These are phyloP conservation scores for Physcomitrellopsis africana DNA, from an alignment of 225 moss, liverwort and hornwort genomes.

Conservation along the genomic window DNA sequence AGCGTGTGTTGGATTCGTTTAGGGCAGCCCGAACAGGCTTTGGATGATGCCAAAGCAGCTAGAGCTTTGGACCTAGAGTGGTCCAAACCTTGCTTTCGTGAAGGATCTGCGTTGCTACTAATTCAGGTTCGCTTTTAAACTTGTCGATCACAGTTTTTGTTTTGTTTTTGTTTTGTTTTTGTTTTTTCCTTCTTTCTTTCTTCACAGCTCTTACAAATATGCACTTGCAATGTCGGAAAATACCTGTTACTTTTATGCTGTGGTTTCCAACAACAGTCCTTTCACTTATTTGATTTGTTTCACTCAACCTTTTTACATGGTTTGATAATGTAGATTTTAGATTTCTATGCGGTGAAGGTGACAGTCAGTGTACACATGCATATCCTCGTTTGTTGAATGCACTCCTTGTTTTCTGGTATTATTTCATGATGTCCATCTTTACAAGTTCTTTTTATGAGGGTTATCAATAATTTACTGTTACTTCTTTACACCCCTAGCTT, in stretches of 20 bases:
- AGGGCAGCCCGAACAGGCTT: constrained; percentile 86
- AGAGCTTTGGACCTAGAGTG: constrained; percentile 73
- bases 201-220: background rate
- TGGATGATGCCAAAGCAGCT: constrained; percentile 80
- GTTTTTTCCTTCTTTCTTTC: background rate
- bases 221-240: too few species aligned
- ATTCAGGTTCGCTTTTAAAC: constrained; percentile 82
- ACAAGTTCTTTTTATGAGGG: background rate
- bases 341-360: background rate
- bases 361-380: constrained; percentile 16
- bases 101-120: constrained; percentile 78
- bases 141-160: too few species aligned
- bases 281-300: too few species aligned
- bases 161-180: too few species aligned
- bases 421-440: background rate
- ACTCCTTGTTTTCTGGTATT: background rate
- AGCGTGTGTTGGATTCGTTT: constrained; percentile 94
- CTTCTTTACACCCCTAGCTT: background rate
- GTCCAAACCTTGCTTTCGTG: constrained; percentile 93
- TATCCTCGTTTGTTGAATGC: constrained; percentile 9
- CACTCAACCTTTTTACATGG: background rate
- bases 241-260: background rate
- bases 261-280: background rate
- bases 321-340: background rate
- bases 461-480: background rate